Conservation (phyloP, 2,329 filamentous ascomycete genomes). For the Endothia cerciana region DNA sequence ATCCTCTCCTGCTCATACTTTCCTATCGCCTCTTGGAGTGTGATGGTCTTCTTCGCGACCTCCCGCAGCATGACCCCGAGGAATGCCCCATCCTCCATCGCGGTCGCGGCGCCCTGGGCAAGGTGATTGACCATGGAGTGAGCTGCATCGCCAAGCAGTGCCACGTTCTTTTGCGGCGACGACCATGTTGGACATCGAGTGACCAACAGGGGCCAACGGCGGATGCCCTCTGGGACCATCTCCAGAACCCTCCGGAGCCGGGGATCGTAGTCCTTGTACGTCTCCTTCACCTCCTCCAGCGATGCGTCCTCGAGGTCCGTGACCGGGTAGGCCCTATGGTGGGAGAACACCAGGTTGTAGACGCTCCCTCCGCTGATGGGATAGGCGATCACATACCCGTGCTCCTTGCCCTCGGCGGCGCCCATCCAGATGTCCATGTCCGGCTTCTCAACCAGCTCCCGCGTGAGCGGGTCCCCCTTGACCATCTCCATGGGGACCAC, state of each 20-base stretch:
- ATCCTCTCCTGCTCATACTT: constrained; percentile 46
- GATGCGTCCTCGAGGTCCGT: constrained; percentile 42
- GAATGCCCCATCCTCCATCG: constrained; percentile 49
- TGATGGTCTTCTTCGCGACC: constrained; percentile 40
- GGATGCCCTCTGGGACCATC: constrained; percentile 40
- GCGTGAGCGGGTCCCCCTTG: constrained; percentile 45
- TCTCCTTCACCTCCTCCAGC: constrained; percentile 45
- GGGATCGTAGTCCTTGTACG: constrained; percentile 50
- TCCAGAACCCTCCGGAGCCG: constrained; percentile 46
- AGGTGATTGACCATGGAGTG: constrained; percentile 48
- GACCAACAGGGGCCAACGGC: constrained; percentile 48
- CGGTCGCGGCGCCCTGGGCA: constrained; percentile 49
- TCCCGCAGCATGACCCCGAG: constrained; percentile 42
- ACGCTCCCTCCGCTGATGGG: constrained; percentile 47
- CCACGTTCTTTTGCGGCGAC: constrained; percentile 44
- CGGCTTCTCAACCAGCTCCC: constrained; percentile 41
- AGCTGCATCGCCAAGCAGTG: constrained; percentile 48
- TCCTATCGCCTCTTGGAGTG: constrained; percentile 39
- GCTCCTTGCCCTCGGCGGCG: constrained; percentile 25
- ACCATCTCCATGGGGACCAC: constrained; percentile 49
- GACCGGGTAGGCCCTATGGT: constrained; percentile 42
- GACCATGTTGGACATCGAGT: constrained; percentile 48
- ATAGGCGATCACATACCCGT: constrained; percentile 50
- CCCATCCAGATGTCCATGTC: constrained; percentile 53
- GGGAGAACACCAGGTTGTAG: constrained; percentile 51